Evolutionary conservation across 2,329 filamentous ascomycete species (phyloP), one percentile per base, ranked within the genome.

Genomic region (Lecanicillium sp.): DNA sequence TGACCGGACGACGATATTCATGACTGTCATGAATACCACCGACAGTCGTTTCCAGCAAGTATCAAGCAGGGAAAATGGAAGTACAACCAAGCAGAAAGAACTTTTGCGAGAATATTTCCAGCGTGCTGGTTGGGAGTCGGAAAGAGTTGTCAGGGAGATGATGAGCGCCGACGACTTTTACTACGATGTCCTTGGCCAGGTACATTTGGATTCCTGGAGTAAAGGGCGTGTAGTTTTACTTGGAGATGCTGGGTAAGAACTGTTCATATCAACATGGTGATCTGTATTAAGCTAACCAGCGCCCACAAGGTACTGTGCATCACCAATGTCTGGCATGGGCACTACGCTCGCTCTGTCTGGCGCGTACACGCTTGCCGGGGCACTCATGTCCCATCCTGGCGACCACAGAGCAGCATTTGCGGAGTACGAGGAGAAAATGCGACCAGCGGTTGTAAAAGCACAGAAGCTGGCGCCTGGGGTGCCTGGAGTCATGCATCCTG

Each of bases 331-430:
- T 0, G 72, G 72, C 1, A 64, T 70, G 57, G 71, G 71, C 12
- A 72, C 68, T 2, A 64, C 60, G 3, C 45, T 62, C 4, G 65
- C 66, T 3, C 44, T 75, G 17, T 49, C 64, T 2, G 64, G 65
- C 2, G 72, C 69, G 2, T 74, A 74, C 45, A 56, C 71, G 0
- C 59, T 77, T 1, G 72, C 71, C 1, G 68, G 70, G 3, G 66
- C 67, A 33, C 53, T 71, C n/a, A 40, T 44, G 11, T 44, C 43
- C 10, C 44, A 52, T 17, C 44, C 46, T 0, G 20, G 43, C 10
- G 47, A 55, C 29, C 39, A 59, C 10, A 17, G 43, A 2, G 49
- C 50, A 5, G 65, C 55, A 2, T 50, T 66, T 5, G 45, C 50
- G 4, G 46, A 47, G 4, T 73, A 73, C 31, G 65, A 72, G 41